A percentile compares a stretch with the other conserved stretches of the same genome.
Conservation (phyloP, 805 yeast genomes). For the Metschnikowia chrysomelidarum region DNA sequence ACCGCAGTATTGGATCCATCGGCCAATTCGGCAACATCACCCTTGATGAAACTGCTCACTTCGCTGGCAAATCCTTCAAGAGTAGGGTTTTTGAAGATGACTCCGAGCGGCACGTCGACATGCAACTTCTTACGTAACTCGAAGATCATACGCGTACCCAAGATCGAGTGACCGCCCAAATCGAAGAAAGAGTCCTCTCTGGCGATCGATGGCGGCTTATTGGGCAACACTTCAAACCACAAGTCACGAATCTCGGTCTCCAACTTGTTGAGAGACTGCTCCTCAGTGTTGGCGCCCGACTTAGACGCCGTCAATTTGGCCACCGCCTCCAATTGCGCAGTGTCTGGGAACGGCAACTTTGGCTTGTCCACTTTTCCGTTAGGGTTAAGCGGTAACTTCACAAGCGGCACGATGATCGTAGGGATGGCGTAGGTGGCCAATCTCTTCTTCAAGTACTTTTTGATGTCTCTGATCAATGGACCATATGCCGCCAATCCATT, state of each 20-base stretch:
- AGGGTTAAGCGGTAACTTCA: conserved; percentile 88
- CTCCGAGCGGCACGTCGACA: conserved; percentile 84
- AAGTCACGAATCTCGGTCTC: conserved; percentile 73
- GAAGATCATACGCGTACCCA: conserved; percentile 96
- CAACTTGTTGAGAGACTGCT: conserved; percentile 50
- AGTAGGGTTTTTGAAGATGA: conserved; percentile 87
- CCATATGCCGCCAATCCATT: conserved; percentile 75
- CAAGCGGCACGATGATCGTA: conserved; percentile 82
- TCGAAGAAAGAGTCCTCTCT: conserved; percentile 92
- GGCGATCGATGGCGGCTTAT: conserved; percentile 71
- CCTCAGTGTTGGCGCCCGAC: conserved; percentile 45
- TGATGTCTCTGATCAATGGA: conserved; percentile 75
- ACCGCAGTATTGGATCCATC: conserved; percentile 23
- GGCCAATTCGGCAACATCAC: conserved; percentile 47
- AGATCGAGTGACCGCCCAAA: conserved; percentile 95
- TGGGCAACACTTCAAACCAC: conserved; percentile 86
- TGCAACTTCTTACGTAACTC: conserved; percentile 76
- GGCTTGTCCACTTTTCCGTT: conserved; percentile 99
- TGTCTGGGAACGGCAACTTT: conserved; percentile 90
- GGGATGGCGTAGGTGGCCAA: conserved; percentile 95
- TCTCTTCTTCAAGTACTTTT: conserved; percentile 73
- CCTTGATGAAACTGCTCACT: conserved; percentile 55
- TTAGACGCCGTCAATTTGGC: conserved; percentile 46
- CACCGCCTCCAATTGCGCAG: conserved; percentile 78
- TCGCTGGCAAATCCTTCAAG: conserved; percentile 73